Evolutionary conservation across 129 eudicot genomes (phyloP).

Genomic region (Artemisia tridentata): DNA sequence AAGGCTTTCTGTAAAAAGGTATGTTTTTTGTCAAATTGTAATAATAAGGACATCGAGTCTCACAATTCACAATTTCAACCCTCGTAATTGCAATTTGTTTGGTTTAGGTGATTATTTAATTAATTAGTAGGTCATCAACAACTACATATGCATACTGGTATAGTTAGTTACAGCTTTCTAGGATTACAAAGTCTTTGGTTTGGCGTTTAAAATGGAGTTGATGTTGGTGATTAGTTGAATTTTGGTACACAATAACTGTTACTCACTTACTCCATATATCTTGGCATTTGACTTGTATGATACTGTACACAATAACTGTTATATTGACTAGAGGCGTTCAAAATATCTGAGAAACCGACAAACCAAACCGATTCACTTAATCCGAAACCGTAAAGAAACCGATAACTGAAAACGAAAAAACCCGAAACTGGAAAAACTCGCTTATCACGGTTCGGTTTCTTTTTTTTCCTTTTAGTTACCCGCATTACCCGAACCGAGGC

Average conservation of each 20-base stretch:
- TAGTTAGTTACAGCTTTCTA: background rate
- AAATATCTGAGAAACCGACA: no score
- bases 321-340: no score
- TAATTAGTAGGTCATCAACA: conserved; percentile 3
- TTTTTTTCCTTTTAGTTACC: no score
- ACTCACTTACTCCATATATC: no score
- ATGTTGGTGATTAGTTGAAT: conserved; percentile 29
- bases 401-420: no score
- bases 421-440: no score
- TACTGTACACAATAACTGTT: no score
- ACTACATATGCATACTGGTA: background rate
- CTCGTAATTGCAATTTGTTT: conserved; percentile 12
- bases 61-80: conserved; percentile 22
- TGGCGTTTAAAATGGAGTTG: conserved; percentile 24
- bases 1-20: conserved; percentile 29
- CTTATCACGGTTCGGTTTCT: no score
- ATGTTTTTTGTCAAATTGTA: conserved; percentile 7
- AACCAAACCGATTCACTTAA: no score
- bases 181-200: conserved; percentile 25
- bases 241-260: conserved; percentile 4
- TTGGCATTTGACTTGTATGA: background rate
- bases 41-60: conserved; percentile 27
- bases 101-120: conserved; percentile 14
- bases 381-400: no score
- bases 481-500: no score